A percentile compares a stretch with the other conserved stretches of the same genome.
phyloP scores from a whole-genome alignment of 2,329 filamentous ascomycete species.

The Beauveria rudraprayagi region DNA sequence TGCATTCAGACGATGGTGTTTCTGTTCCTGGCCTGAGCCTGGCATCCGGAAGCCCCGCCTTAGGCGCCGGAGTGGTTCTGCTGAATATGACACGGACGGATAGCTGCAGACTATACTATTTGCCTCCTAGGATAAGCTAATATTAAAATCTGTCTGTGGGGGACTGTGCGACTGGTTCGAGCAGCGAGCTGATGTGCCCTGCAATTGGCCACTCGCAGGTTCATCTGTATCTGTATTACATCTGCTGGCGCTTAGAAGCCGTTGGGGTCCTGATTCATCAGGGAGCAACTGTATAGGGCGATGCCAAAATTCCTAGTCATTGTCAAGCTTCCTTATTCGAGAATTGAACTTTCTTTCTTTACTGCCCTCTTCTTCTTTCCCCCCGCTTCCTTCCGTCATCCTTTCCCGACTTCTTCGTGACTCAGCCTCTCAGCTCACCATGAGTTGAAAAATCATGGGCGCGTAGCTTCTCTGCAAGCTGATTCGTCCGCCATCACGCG shows the following conservation, averaged over 20 bases:
- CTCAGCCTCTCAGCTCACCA: neutral
- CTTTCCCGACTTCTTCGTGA: neutral
- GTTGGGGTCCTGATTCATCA: neutral
- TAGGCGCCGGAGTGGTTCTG: constrained; percentile 1
- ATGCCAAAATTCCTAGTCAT: neutral
- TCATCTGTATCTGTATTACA: neutral
- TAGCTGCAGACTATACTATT: neutral
- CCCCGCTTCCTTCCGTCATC: neutral
- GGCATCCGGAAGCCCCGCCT: neutral
- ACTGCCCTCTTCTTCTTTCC: neutral
- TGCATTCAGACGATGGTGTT: neutral
- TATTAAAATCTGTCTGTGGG: neutral
- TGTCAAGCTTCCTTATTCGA: neutral
- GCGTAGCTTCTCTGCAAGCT: constrained; percentile 4
- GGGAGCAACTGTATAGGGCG: neutral
- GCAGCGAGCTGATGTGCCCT: neutral
- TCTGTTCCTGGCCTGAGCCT: neutral
- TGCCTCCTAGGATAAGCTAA: neutral
- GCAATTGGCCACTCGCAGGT: neutral
- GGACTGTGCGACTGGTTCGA: neutral
- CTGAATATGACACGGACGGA: neutral
- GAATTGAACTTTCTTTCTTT: neutral
- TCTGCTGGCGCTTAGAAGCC: neutral
- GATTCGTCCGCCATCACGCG: constrained; percentile 11
- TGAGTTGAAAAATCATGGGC: neutral